Conservation (phyloP, 495 filamentous ascomycete genomes). For the Aspergillus indologenus region DNA sequence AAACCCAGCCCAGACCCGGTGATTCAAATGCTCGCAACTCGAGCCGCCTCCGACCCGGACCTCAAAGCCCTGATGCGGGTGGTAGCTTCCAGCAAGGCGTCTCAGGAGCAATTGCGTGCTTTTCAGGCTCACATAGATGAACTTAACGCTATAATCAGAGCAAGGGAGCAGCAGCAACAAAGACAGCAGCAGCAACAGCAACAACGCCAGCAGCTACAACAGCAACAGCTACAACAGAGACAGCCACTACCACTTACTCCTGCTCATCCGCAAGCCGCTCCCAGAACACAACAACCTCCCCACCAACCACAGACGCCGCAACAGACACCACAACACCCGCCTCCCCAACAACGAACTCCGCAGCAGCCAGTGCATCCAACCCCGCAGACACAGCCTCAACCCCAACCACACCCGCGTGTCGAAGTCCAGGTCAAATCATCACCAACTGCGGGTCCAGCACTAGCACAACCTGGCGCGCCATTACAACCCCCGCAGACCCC, state of each 20-base stretch:
- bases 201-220: constrained; percentile 18
- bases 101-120: constrained; percentile 71
- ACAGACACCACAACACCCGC: constrained; percentile 8
- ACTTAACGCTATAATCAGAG: constrained; percentile 63
- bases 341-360: constrained; percentile 16
- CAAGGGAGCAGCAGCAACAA: constrained; percentile 41
- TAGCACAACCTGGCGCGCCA: constrained; percentile 18
- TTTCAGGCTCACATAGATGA: constrained; percentile 95
- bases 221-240: constrained; percentile 19
- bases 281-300: constrained; percentile 12
- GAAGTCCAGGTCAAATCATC: constrained; percentile 24
- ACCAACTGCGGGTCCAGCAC: constrained; percentile 29
- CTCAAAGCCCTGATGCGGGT: constrained; percentile 96
- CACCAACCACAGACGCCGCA: constrained; percentile 12
- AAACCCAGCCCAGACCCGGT: constrained; percentile 79
- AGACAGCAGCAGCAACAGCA: constrained; percentile 27
- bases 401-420: constrained; percentile 26
- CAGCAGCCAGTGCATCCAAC: constrained; percentile 13
- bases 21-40: constrained; percentile 87
- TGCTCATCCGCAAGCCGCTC: constrained; percentile 8
- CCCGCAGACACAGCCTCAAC: constrained; percentile 20
- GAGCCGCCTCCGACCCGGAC: constrained; percentile 78
- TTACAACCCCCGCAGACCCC: constrained; percentile 25
- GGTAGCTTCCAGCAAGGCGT: constrained; percentile 84
- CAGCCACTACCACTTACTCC: constrained; percentile 23